Evolutionary conservation across 1,139 yeast genomes (phyloP).

Genomic region (Taiozyma sp.): DNA sequence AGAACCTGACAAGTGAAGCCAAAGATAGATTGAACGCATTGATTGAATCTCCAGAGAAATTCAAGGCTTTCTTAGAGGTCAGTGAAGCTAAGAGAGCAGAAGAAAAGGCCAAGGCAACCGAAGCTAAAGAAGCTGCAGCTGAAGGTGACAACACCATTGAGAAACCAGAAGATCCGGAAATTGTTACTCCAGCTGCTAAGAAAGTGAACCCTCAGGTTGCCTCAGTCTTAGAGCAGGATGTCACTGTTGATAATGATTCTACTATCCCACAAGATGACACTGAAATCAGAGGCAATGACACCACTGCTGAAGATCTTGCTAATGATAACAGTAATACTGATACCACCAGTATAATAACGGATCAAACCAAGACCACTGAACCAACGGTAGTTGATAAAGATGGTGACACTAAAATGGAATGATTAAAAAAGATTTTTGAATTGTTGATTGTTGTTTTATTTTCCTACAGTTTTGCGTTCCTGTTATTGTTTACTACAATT

Average conservation of each 20-base stretch:
- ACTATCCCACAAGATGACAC: conserved; percentile 28
- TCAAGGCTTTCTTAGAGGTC: conserved; percentile 19
- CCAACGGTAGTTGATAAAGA: conserved; percentile 21
- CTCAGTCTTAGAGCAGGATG: conserved; percentile 25
- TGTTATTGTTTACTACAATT: background rate
- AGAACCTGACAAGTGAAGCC: conserved; percentile 25
- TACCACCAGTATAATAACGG: conserved; percentile 13
- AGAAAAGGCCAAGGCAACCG: conserved; percentile 8
- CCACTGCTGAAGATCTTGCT: conserved; percentile 27
- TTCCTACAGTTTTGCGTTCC: background rate
- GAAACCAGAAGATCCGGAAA: conserved; percentile 19
- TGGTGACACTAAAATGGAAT: conserved; percentile 30
- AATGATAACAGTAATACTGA: conserved; percentile 15
- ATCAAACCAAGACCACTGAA: conserved; percentile 3
- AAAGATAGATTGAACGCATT: conserved; percentile 28
- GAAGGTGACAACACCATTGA: conserved; percentile 18
- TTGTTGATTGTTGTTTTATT: background rate
- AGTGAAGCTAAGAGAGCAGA: conserved; percentile 20
- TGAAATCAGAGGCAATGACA: conserved; percentile 26
- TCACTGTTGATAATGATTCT: conserved; percentile 33
- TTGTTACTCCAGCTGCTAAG: conserved; percentile 16
- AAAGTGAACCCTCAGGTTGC: conserved; percentile 21
- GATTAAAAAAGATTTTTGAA: background rate
- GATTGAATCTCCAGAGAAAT: conserved; percentile 24
- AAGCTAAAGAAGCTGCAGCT: conserved; percentile 3